These are phyloP conservation scores for Penicillium oxalicum DNA, from an alignment of 2,329 filamentous ascomycete species.

Conservation along the genomic window DNA sequence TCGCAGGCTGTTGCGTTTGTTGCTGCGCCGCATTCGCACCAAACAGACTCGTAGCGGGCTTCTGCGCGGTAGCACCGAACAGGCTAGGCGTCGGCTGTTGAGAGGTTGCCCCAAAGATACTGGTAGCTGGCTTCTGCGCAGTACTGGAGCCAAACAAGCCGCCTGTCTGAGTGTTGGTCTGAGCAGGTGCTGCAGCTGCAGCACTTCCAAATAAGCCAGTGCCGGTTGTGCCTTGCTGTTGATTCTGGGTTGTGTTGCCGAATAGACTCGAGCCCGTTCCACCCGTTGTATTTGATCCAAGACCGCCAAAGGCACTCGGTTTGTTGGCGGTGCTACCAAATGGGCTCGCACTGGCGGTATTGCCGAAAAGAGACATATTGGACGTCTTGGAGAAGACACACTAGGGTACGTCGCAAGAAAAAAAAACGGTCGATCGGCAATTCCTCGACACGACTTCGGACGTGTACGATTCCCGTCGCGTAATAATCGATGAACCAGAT, in stretches of 20 bases:
- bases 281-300: slow-evolving; percentile 17
- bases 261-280: slow-evolving; percentile 28
- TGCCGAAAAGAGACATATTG: slow-evolving; percentile 38
- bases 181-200: not conserved
- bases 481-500: not conserved
- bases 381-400: slow-evolving; percentile 5
- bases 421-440: slow-evolving; percentile 8
- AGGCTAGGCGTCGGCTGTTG: slow-evolving; percentile 5
- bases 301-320: slow-evolving; percentile 35
- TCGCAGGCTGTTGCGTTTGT: slow-evolving; percentile 16
- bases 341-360: slow-evolving; percentile 21
- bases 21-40: slow-evolving; percentile 22
- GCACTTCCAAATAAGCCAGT: slow-evolving; percentile 24
- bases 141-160: slow-evolving; percentile 25
- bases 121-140: slow-evolving; percentile 26
- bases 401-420: slow-evolving; percentile 11
- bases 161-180: slow-evolving; percentile 17
- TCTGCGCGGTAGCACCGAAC: slow-evolving; percentile 24
- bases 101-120: slow-evolving; percentile 30
- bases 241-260: slow-evolving; percentile 17
- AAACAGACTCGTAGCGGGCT: slow-evolving; percentile 36
- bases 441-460: not conserved
- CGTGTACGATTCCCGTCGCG: not conserved
- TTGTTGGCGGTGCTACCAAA: slow-evolving; percentile 32
- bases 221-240: slow-evolving; percentile 17